These are phyloP conservation scores for Leersia perrieri DNA, from an alignment of 176 grass and related monocot species.

Conservation along the genomic window DNA sequence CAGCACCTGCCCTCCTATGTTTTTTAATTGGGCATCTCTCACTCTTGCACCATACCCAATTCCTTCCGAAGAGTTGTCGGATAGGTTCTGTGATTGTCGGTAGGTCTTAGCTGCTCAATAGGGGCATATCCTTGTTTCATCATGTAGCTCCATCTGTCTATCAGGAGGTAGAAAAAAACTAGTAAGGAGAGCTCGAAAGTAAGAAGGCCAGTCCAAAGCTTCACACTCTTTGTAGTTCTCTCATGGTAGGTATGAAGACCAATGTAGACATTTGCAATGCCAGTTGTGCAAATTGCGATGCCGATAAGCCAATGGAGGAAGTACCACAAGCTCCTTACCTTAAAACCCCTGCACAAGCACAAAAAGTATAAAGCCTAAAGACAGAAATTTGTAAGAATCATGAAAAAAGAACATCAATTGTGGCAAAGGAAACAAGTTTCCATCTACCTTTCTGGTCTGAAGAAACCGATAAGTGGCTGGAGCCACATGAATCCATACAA, in stretches of 20 bases:
- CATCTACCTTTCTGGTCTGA: slow-evolving; percentile 74
- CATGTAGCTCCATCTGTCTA: slow-evolving; percentile 84
- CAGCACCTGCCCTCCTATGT: background rate
- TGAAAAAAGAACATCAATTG: background rate
- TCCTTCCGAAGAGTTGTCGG: slow-evolving; percentile 57
- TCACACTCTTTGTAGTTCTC: slow-evolving; percentile 64
- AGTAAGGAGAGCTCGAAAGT: slow-evolving; percentile 72
- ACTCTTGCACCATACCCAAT: slow-evolving; percentile 34
- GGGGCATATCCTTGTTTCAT: slow-evolving; percentile 57
- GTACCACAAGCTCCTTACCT: slow-evolving; percentile 76
- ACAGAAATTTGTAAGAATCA: background rate
- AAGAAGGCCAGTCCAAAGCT: slow-evolving; percentile 65
- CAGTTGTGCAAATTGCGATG: slow-evolving; percentile 44
- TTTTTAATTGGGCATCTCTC: background rate
- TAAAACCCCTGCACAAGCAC: slow-evolving; percentile 53
- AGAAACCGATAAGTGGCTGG: slow-evolving; percentile 83
- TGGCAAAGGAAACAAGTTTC: background rate
- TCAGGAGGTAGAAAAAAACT: slow-evolving; percentile 69
- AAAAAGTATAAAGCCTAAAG: background rate
- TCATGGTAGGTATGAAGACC: slow-evolving; percentile 78
- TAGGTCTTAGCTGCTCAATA: slow-evolving; percentile 69
- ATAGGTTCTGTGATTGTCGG: slow-evolving; percentile 43
- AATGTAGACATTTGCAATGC: slow-evolving; percentile 74
- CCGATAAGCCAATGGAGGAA: slow-evolving; percentile 78
- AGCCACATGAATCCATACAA: slow-evolving; percentile 81